These are phyloP conservation scores for Eutypella sp. DNA, from an alignment of 2,329 filamentous ascomycete genomes.

Conservation along the genomic window DNA sequence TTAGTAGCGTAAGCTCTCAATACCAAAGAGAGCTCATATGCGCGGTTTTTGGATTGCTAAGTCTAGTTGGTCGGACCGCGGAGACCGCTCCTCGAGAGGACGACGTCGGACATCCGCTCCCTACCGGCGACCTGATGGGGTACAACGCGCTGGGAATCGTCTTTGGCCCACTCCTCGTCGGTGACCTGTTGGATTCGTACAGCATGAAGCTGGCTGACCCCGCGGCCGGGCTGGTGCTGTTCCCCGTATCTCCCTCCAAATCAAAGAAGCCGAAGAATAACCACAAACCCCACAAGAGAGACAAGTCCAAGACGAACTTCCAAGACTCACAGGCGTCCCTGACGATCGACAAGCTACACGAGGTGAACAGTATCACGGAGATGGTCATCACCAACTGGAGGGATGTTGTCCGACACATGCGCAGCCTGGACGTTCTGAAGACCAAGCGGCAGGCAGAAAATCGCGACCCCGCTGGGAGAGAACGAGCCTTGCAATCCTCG, in stretches of 20 bases:
- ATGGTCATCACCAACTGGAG: slow-evolving; percentile 64
- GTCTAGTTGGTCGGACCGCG: slow-evolving; percentile 53
- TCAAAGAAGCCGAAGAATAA: slow-evolving; percentile 37
- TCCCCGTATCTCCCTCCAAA: slow-evolving; percentile 39
- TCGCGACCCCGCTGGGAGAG: slow-evolving; percentile 5
- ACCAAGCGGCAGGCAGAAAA: slow-evolving; percentile 9
- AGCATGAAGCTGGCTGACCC: slow-evolving; percentile 41
- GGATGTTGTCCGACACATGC: slow-evolving; percentile 58
- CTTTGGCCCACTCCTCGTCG: slow-evolving; percentile 60
- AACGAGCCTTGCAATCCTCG: slow-evolving; percentile 31
- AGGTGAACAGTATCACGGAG: slow-evolving; percentile 56
- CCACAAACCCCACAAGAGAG: not conserved
- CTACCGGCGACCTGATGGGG: slow-evolving; percentile 57
- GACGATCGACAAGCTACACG: slow-evolving; percentile 49
- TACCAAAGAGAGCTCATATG: slow-evolving; percentile 61
- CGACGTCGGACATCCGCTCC: slow-evolving; percentile 44
- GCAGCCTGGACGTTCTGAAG: slow-evolving; percentile 35
- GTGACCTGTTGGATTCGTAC: slow-evolving; percentile 51
- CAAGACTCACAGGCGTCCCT: slow-evolving; percentile 18
- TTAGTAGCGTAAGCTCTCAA: slow-evolving; percentile 54
- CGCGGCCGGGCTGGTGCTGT: slow-evolving; percentile 35
- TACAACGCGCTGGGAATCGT: slow-evolving; percentile 59
- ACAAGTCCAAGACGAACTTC: slow-evolving; percentile 16
- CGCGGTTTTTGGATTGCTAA: slow-evolving; percentile 61
- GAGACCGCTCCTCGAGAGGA: slow-evolving; percentile 50